Base-by-base conservation (phyloP, 2,329 filamentous ascomycete genomes). In the Aspergillus sp. region DNA sequence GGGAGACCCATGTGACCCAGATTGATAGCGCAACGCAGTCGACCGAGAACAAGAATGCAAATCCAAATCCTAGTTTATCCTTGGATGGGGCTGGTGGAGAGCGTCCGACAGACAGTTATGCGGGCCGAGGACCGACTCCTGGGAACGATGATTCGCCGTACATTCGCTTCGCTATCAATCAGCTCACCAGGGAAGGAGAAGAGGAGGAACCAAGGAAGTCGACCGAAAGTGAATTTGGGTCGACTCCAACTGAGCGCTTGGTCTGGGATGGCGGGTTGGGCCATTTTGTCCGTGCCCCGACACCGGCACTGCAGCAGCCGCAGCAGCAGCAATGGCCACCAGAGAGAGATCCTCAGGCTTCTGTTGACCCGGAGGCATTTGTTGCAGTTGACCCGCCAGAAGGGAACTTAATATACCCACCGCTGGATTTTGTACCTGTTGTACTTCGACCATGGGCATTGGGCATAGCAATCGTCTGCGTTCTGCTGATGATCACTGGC, bases 111-210 rank as follows among this genome's bases (percentile, higher is more conserved):
- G 70, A 71, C 41, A 63, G 56, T 43, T 67, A 72, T 63, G 63
- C 66, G 44, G 64, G 72, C 15, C 77, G 77, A 52, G 77, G 80
- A 12, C 79, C 82, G 3, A 93, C 90, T 0, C 92, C 92, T 0
- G 90, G 88, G 9, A 80, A 91, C 40, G 92, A 96, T 68, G 90
- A 96, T 68, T 89, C 87, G 8, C 92, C 91, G 0, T 96, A 93
- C 73, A 90, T 97, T 62, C 89, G 89, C 62, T 96, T 95, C 72
- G 93, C 93, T 41, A 86, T 98, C 62, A 90, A 96, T 62, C 91
- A 93, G 62, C 79, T 98, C 65, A 96, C 91, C 6, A 82, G 89
- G 48, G 85, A 90, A 67, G 87, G 87, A 57, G 86, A 90, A 59
- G 81, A 86, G 6, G 76, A 79, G 57, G 81, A 82, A 9, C 78